Conservation (phyloP, 2,329 filamentous ascomycete species). For the Chrysoporthe deuterocubensis region DNA sequence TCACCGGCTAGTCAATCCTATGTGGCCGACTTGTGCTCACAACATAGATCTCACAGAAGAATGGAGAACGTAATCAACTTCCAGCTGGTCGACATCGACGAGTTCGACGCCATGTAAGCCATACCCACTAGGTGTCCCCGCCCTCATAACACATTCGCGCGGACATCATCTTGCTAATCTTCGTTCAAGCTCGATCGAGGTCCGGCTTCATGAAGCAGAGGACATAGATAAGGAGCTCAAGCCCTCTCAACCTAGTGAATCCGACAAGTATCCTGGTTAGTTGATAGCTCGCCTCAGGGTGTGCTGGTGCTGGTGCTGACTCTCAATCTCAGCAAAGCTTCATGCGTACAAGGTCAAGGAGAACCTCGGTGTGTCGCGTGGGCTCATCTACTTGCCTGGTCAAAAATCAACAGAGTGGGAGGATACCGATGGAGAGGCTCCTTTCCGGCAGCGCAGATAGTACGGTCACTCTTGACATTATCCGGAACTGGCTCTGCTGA, state of each 20-base stretch:
- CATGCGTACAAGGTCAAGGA: constrained; percentile 61
- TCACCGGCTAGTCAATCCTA: not conserved
- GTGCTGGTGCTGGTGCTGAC: constrained; percentile 8
- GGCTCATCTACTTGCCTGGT: constrained; percentile 61
- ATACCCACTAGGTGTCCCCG: not conserved
- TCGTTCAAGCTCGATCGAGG: constrained; percentile 44
- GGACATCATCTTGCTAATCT: not conserved
- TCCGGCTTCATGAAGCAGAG: constrained; percentile 35
- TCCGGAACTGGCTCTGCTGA: not conserved
- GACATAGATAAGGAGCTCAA: too few relatives aligned
- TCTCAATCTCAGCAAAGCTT: constrained; percentile 49
- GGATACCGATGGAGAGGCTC: constrained; percentile 61
- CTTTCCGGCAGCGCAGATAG: constrained; percentile 64
- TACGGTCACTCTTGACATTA: constrained; percentile 39
- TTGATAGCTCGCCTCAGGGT: not conserved
- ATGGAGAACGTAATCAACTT: constrained; percentile 38
- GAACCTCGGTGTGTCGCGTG: constrained; percentile 52
- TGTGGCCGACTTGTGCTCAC: not conserved
- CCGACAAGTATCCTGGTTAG: constrained; percentile 43
- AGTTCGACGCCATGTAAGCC: constrained; percentile 60
- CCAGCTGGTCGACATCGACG: constrained; percentile 52
- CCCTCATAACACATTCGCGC: not conserved
- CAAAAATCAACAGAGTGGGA: constrained; percentile 56
- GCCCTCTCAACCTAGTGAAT: not conserved
- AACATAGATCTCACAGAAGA: not conserved